These are phyloP conservation scores for Lophium mytilinum DNA, from an alignment of 495 filamentous ascomycete species.

Conservation along the genomic window DNA sequence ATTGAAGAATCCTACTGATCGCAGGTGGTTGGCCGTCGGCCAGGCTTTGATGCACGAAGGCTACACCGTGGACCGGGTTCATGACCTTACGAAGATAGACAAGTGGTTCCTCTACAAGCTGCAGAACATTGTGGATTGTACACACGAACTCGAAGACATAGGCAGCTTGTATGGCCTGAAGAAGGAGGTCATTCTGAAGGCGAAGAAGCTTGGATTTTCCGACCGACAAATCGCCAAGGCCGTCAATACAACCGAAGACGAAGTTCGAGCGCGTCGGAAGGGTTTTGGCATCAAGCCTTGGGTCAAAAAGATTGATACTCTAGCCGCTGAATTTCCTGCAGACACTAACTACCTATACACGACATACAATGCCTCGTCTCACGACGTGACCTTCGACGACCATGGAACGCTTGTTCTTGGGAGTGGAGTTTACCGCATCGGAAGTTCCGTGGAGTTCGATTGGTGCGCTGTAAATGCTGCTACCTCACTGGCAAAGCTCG, in stretches of 20 bases:
- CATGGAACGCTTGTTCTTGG: conserved; percentile 85
- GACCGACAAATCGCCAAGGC: conserved; percentile 87
- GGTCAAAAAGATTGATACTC: conserved; percentile 97
- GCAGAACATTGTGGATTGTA: conserved; percentile 87
- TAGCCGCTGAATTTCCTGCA: conserved; percentile 96
- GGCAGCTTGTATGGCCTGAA: conserved; percentile 80
- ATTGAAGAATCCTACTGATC: conserved; percentile 85
- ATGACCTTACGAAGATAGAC: conserved; percentile 92
- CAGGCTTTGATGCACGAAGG: conserved; percentile 96
- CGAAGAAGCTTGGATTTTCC: conserved; percentile 97
- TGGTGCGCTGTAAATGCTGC: conserved; percentile 98
- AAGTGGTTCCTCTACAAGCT: conserved; percentile 98
- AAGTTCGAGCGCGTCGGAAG: conserved; percentile 77
- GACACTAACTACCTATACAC: conserved; percentile 94
- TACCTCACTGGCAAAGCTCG: conserved; percentile 74
- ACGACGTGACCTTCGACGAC: conserved; percentile 93
- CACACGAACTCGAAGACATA: conserved; percentile 76
- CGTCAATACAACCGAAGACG: conserved; percentile 79
- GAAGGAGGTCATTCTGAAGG: conserved; percentile 75
- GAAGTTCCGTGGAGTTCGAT: conserved; percentile 96
- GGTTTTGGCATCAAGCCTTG: conserved; percentile 79
- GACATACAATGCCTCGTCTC: conserved; percentile 92
- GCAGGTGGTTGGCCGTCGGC: conserved; percentile 92
- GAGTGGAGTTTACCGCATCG: conserved; percentile 93
- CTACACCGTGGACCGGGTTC: conserved; percentile 82